Base-by-base conservation (phyloP, 2,329 filamentous ascomycete genomes). In the Aureobasidium vineae region DNA sequence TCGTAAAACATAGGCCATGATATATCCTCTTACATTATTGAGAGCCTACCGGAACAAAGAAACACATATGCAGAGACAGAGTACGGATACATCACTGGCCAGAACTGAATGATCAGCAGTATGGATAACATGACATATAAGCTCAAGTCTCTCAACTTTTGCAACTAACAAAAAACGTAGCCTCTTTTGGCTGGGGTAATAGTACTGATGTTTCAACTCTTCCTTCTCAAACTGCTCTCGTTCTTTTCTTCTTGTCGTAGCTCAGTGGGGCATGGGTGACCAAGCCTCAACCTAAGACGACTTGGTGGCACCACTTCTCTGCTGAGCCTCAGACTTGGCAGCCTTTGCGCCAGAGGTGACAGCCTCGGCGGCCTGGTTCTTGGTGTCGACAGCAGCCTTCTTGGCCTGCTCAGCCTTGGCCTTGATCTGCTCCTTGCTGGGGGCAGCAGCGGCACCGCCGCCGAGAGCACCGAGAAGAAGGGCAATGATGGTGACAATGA, bases 371-470 rank as follows among this genome's bases (percentile, higher is more conserved):
- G 86, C 87, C 83, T 94, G 89, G 73, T 85, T 86, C 85, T 91
- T 87, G 68, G 80, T 80, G 72, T 84, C 80, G 60, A 78, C 76
- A 19, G 87, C 90, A 63, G 86, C 84, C 79, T 90, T 88, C 88
- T 96, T 92, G 75, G 85, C 87, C 76, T 89, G 86, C 74, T 89
- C 82, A n/a, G 90, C 87, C 72, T 89, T 85, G 70, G 90, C 90
- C 78, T 91, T 90, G 76, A 83, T 84, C 73, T 88, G 78, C 74
- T 81, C 85, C 70, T 90, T 86, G 53, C 90, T 85, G 50, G 90
- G 80, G 57, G 82, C 80, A 69, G 78, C 82, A 66, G 85, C 83
- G 73, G 84, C 83, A 73, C 87, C 86, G 70, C 86, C 78, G 71
- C 85, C 83, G 73, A 94, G 78, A 70, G 90, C 80, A 72, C 86